Base-by-base conservation (phyloP, 1,284 basidiomycete species). In the Cystobasidium pallidum region DNA sequence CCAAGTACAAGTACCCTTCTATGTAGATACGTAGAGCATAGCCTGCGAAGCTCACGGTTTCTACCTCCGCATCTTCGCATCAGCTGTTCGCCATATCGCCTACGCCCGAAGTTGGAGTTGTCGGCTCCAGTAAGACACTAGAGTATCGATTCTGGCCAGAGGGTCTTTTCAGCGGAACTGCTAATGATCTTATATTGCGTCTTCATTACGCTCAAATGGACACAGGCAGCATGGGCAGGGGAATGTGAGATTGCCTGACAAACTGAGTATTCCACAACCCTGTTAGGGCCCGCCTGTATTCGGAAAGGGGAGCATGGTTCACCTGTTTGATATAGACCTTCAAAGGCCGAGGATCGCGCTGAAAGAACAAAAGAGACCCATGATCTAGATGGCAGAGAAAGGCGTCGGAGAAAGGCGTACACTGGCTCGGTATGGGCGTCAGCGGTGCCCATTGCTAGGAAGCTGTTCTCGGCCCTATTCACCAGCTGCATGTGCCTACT, bases 341-440 rank as follows among this genome's bases (percentile, higher is more conserved):
- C n/a, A 30, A 28, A 51, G 28, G 15, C 41, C 49, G n/a, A 65
- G 52, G 28, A 65, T 45, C 63, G 63, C 52, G 7, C 41, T 49
- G 43, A 21, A 65, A 32, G 63, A 65, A 39, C 63, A 6, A 65
- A 65, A 51, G 41, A 49, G 28, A 65, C 63, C 13, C 24, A 28
- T 13, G 49, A 47, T 26, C 30, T 65, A 6, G 45, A 45, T 24
- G 95, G 80, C 87, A 89, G 81, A 84, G 92, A 82, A 92, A 94
- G 81, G 51, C 98, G 78, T 94, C 97, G 84, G 81, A 86, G 73
- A 94, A 97, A 85, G 94, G 94, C 66, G 84, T 98, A 78, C 87
- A 96, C 78, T 99, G 94, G 79, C 94, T 99, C 78, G 95, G 95
- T 77, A 94, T 92, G 76, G 95, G 95, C 86, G 96, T 99, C 74